These are phyloP conservation scores for Epichloe baconii DNA, from an alignment of 2,329 filamentous ascomycete species.

Conservation along the genomic window DNA sequence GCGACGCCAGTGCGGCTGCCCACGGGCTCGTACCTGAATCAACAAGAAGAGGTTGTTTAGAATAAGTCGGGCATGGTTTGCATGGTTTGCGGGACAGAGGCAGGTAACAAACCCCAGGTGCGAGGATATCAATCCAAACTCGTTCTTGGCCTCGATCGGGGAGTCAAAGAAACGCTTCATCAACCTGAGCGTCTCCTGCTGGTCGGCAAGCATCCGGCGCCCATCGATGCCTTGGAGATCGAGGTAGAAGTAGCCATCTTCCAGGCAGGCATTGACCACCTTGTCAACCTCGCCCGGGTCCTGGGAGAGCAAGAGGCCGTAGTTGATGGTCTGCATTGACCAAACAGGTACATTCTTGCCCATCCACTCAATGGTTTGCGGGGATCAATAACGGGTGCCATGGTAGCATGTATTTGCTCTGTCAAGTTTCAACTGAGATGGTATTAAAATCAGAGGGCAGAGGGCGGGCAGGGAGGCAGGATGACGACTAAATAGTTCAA, in stretches of 20 bases:
- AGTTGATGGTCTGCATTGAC: slow-evolving; percentile 39
- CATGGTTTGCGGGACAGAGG: neutral
- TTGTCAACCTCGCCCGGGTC: slow-evolving; percentile 40
- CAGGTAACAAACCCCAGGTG: slow-evolving; percentile 31
- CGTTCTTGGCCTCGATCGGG: slow-evolving; percentile 41
- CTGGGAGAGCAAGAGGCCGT: slow-evolving; percentile 36
- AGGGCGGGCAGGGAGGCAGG: no score
- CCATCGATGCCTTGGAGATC: slow-evolving; percentile 40
- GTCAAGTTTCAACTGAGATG: no score
- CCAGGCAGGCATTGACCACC: slow-evolving; percentile 33
- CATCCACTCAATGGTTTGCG: slow-evolving; percentile 34
- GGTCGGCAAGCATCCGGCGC: slow-evolving; percentile 37
- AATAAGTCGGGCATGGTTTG: neutral
- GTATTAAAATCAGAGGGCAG: no score
- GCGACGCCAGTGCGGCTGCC: slow-evolving; percentile 35
- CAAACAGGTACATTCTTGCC: slow-evolving; percentile 37
- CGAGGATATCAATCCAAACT: slow-evolving; percentile 39
- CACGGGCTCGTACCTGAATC: slow-evolving; percentile 32
- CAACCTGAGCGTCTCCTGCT: slow-evolving; percentile 36
- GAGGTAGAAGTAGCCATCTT: slow-evolving; percentile 43
- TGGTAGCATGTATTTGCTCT: slow-evolving; percentile 6
- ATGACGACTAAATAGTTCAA: no score
- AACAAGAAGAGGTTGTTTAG: neutral
- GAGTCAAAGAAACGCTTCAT: slow-evolving; percentile 44
- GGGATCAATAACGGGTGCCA: slow-evolving; percentile 26